Evolutionary conservation across 2,329 filamentous ascomycete genomes (phyloP), one percentile per base, ranked within the genome.

Genomic region (Penicillium hordei): DNA sequence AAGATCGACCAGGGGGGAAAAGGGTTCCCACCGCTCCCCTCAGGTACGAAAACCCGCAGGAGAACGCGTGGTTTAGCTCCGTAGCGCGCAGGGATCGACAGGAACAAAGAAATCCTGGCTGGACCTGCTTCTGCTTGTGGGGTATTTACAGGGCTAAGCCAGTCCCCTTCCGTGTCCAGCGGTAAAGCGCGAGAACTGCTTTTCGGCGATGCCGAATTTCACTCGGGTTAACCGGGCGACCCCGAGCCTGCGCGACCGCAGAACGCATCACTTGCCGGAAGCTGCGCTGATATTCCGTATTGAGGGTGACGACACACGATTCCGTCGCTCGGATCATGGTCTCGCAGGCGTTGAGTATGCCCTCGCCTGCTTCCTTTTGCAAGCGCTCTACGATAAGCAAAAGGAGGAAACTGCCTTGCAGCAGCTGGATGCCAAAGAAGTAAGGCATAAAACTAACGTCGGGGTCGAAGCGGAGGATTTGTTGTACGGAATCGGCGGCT

Each of bases 371-470:
- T 72, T 95, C 91, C 21, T 86, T 86, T 74, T 93, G 89, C 54
- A 96, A 80, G 73, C 95, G 94, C 72, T 96, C 93, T 59, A 92
- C 92, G 51, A 96, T 95, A 44, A 96, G 80, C 1, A 96, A 83
- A 25, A 96, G 79, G 40, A 96, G 77, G 73, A 96, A 96, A 39
- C 91, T 95, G 6, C 92, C 93, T 70, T 97, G 93, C 5, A 97
- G 80, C 3, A 97, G 81, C 72, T 96, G 96, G 60, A 96, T 93
- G 58, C 92, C 93, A 65, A 96, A 96, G 79, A 96, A 96, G 79
- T 95, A 96, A 1, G 93, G 93, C 91, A 96, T 96, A 75, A 96
- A 95, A 74, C 93, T 93, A 49, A 96, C 82, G 57, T 94, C 91
- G 0, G 93, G 91, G 70, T 97, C 93, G 70, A 89, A 91, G 67